Conservation (phyloP, 2,329 filamentous ascomycete species). For the Chaetothyriales sp. region DNA sequence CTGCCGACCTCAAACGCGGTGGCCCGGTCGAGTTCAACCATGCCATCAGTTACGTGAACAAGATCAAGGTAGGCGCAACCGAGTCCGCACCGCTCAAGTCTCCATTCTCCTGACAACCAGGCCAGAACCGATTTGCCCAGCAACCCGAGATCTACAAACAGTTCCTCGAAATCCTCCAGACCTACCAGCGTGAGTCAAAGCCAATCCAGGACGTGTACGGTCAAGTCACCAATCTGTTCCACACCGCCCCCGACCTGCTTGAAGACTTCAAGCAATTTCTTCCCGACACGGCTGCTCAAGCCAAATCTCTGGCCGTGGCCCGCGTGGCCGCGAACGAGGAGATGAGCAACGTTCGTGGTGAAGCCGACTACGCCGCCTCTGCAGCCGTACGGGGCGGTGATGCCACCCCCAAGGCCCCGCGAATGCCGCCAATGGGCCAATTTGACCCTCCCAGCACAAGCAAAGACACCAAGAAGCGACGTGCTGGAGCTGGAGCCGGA, state of each 20-base stretch:
- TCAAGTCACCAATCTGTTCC: constrained; percentile 89
- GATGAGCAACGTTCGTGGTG: constrained; percentile 48
- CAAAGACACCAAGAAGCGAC: constrained; percentile 84
- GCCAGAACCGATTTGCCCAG: constrained; percentile 84
- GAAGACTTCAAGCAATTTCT: constrained; percentile 99
- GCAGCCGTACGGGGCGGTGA: constrained; percentile 23
- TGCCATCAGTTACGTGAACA: constrained; percentile 98
- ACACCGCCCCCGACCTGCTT: constrained; percentile 79
- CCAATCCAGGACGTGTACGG: constrained; percentile 97
- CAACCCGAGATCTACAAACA: constrained; percentile 99
- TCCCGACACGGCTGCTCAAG: constrained; percentile 69
- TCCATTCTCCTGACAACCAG: constrained; percentile 1
- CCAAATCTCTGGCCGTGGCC: constrained; percentile 45
- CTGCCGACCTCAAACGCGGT: constrained; percentile 57
- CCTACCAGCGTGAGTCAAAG: constrained; percentile 94
- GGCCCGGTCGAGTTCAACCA: constrained; percentile 98
- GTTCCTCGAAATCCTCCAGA: constrained; percentile 94
- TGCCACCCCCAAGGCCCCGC: constrained; percentile 42
- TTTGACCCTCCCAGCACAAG: constrained; percentile 74
- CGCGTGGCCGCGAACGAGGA: constrained; percentile 49
- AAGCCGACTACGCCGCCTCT: constrained; percentile 32
- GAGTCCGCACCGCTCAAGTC: background rate
- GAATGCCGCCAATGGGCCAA: constrained; percentile 86
- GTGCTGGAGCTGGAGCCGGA: constrained; percentile 36
- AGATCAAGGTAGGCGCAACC: constrained; percentile 68